These are phyloP conservation scores for Globisporangium spinosum DNA, from an alignment of 352 stramenopile species.

Conservation along the genomic window DNA sequence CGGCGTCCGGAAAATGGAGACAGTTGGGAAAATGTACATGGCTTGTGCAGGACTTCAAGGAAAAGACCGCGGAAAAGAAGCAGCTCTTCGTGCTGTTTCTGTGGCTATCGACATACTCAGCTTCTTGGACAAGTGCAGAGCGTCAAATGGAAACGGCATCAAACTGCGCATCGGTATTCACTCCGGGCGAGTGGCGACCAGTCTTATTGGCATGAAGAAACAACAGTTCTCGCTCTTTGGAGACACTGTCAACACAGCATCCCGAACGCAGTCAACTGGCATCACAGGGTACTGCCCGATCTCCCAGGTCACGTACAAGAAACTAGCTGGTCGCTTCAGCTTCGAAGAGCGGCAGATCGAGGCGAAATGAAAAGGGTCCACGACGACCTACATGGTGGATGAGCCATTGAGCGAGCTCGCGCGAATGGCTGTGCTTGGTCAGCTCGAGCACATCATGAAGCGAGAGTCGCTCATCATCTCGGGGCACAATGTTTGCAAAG, in stretches of 20 bases:
- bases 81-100: constrained; percentile 62
- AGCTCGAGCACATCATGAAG: constrained; percentile 67
- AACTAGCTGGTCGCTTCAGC: constrained; percentile 64
- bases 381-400: constrained; percentile 83
- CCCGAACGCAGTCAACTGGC: constrained; percentile 88
- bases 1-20: constrained; percentile 92
- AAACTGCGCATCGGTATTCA: constrained; percentile 91
- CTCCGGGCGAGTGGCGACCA: constrained; percentile 84
- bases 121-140: constrained; percentile 60
- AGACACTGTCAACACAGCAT: constrained; percentile 90
- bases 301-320: constrained; percentile 81
- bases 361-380: constrained; percentile 82
- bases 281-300: constrained; percentile 76
- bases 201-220: constrained; percentile 90
- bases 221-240: constrained; percentile 93
- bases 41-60: constrained; percentile 81
- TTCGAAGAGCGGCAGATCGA: constrained; percentile 82
- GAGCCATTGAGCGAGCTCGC: constrained; percentile 65
- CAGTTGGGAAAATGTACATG: constrained; percentile 91
- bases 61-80: constrained; percentile 72
- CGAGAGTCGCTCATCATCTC: constrained; percentile 61
- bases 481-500: constrained; percentile 34
- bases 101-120: constrained; percentile 81
- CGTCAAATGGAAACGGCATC: constrained; percentile 78
- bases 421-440: constrained; percentile 47